phyloP scores from a whole-genome alignment of 768 basidiomycete genomes.

The Termitomyces sp. region DNA sequence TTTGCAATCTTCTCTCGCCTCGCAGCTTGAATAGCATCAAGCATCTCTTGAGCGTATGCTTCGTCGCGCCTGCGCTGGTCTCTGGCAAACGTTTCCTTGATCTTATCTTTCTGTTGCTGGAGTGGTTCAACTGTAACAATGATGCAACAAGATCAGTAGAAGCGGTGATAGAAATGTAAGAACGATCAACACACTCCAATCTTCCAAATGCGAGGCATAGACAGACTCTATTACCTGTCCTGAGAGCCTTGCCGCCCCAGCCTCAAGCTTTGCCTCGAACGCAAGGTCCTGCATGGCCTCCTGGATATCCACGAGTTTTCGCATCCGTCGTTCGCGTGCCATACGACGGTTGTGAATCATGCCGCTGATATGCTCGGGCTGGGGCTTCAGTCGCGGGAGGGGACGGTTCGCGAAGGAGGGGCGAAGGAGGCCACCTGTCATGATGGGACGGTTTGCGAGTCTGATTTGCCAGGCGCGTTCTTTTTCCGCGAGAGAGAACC shows the following conservation, averaged over 20 bases:
- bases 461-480: constrained; percentile 50
- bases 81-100: constrained; percentile 28
- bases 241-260: constrained; percentile 13
- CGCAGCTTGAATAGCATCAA: constrained; percentile 47
- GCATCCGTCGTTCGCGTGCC: constrained; percentile 37
- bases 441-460: constrained; percentile 54
- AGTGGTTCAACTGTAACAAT: constrained; percentile 31
- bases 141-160: background rate
- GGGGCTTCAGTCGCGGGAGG: constrained; percentile 75
- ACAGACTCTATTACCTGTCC: constrained; percentile 2
- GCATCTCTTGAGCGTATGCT: constrained; percentile 43
- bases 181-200: constrained; percentile 35
- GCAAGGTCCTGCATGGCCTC: constrained; percentile 25
- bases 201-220: constrained; percentile 11
- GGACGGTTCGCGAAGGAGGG: constrained; percentile 61
- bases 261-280: constrained; percentile 32
- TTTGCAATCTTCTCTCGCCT: constrained; percentile 56
- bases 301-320: constrained; percentile 23
- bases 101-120: constrained; percentile 18
- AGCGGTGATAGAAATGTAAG: background rate
- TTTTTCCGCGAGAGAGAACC: constrained; percentile 39
- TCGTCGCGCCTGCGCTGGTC: constrained; percentile 37
- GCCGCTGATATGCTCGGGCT: constrained; percentile 64
- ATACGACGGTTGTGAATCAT: constrained; percentile 53
- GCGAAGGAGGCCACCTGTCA: constrained; percentile 69